These are phyloP conservation scores for Xylariales sp. DNA, from an alignment of 2,329 filamentous ascomycete species.

Conservation along the genomic window DNA sequence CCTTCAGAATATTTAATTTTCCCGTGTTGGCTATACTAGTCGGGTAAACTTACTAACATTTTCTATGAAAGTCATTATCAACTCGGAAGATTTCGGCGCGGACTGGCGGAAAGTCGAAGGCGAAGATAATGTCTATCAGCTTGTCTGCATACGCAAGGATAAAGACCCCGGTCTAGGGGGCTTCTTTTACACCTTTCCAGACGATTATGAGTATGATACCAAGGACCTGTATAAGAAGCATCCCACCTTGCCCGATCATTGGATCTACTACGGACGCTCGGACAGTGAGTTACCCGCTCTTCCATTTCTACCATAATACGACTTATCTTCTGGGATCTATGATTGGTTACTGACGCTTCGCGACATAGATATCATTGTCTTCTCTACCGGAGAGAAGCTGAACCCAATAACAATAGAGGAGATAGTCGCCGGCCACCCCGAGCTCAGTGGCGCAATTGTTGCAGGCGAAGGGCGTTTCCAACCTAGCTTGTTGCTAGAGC, in stretches of 20 bases:
- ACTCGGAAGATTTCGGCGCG: conserved; percentile 55
- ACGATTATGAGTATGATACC: conserved; percentile 55
- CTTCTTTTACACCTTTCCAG: conserved; percentile 48
- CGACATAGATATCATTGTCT: conserved; percentile 56
- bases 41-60: conserved; percentile 2
- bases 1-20: too few species aligned
- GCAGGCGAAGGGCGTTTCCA: conserved; percentile 61
- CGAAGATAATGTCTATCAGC: conserved; percentile 52
- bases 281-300: conserved; percentile 49
- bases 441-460: conserved; percentile 57
- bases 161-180: conserved; percentile 50
- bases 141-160: conserved; percentile 54
- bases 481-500: conserved; percentile 61
- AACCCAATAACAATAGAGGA: conserved; percentile 60
- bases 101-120: conserved; percentile 53
- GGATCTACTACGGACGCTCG: conserved; percentile 53
- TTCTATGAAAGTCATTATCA: conserved; percentile 50
- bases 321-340: not conserved
- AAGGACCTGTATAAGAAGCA: conserved; percentile 59
- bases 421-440: conserved; percentile 53
- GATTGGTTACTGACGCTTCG: conserved; percentile 3
- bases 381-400: conserved; percentile 63
- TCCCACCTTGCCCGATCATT: conserved; percentile 53
- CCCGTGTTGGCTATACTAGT: not conserved
- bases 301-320: not conserved